Base-by-base conservation (phyloP, 2,329 filamentous ascomycete genomes). In the Daldinia eschscholtzii region DNA sequence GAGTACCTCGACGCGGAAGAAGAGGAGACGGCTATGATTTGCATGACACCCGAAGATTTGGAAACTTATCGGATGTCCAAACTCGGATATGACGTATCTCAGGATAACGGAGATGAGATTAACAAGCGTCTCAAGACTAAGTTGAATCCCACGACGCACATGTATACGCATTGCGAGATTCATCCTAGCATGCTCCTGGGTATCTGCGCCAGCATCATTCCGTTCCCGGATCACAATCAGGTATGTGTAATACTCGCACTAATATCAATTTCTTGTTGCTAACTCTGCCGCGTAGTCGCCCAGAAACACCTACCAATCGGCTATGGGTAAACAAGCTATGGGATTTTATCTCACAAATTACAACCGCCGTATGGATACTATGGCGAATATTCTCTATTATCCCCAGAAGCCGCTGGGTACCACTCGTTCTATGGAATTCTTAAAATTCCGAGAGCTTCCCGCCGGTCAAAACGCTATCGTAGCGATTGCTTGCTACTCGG, bases 241-340 rank as follows among this genome's bases (percentile, higher is more conserved):
- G 89, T 90, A 85, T 75, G 85, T 77, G 85, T 77, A 28, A 50
- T 26, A 35, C 20, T 30, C 23, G 6, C 67, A 30, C 3, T 10
- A n/a, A 33, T 28, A 33, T 6, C 7, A 60, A 53, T 59, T 12
- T 5, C 28, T 57, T 65, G 5, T 50, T 20, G 3, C 57, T 85
- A 77, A 84, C 73, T 41, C 53, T 55, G 9, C 20, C 41, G 55
- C 9, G 10, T 78, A 97, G 88, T 98, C 95, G 70, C 96, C 96
- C 73, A 92, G 96, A 92, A 99, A 99, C 79, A 98, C 95, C 3
- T 99, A 98, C 81, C 95, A 98, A 83, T 98, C 95, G 76, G 96
- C 96, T 79, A 99, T 99, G 96, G 96, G 97, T 85, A 99, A 99
- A 83, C 96, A 99, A 88, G 96, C 96, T 70, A 99, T 99, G 97